These are phyloP conservation scores for Scheffersomyces illinoinensis DNA, from an alignment of 1,139 yeast species.

Conservation along the genomic window DNA sequence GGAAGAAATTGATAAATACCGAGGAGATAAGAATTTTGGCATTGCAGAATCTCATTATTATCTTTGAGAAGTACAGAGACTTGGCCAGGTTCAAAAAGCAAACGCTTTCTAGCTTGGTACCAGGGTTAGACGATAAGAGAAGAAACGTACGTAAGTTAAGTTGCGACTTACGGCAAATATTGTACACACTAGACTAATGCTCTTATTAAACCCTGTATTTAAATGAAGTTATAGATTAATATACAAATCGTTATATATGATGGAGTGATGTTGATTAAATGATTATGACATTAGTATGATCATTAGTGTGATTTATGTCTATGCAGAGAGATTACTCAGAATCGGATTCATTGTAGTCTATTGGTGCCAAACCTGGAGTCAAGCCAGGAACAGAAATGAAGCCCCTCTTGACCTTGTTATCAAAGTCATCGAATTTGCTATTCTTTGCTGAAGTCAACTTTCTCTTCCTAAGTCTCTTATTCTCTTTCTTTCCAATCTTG, in stretches of 20 bases:
- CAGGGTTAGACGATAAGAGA: constrained; percentile 70
- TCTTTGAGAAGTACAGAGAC: constrained; percentile 42
- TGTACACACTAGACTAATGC: constrained; percentile 51
- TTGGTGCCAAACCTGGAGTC: constrained; percentile 93
- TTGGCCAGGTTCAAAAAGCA: constrained; percentile 53
- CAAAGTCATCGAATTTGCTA: constrained; percentile 40
- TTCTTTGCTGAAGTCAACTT: constrained; percentile 14
- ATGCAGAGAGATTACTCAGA: constrained; percentile 25
- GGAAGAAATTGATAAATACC: constrained; percentile 20
- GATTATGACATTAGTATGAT: neutral
- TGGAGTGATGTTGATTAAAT: neutral
- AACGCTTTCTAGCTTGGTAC: constrained; percentile 50
- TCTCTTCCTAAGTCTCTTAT: constrained; percentile 21
- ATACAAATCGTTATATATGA: neutral
- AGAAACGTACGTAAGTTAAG: constrained; percentile 75
- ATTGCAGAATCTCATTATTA: constrained; percentile 53
- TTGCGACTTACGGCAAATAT: constrained; percentile 76
- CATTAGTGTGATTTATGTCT: neutral
- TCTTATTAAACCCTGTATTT: neutral
- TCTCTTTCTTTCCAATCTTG: constrained; percentile 23
- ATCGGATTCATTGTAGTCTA: constrained; percentile 57
- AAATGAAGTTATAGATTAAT: constrained; percentile 1
- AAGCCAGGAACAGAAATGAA: constrained; percentile 61
- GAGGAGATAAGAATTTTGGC: constrained; percentile 56
- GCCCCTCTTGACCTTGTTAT: constrained; percentile 45